A percentile compares a stretch with the other conserved stretches of the same genome.
phyloP scores from a whole-genome alignment of 257 asterid species.

The Gynochthodes officinalis region DNA sequence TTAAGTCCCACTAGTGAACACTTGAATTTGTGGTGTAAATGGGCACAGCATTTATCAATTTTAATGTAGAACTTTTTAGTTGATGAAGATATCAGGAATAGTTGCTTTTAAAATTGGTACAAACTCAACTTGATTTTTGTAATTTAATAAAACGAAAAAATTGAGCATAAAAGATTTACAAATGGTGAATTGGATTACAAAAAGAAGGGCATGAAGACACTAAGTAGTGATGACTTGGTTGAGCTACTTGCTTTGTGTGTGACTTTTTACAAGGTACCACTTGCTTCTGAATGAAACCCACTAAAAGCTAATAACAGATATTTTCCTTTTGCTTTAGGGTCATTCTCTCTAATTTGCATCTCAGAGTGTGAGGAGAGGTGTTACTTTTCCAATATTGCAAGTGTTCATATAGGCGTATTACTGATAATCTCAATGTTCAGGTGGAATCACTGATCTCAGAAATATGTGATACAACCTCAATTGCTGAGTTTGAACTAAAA shows the following conservation, averaged over 20 bases:
- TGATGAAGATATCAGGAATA: not conserved
- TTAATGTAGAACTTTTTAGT: not conserved
- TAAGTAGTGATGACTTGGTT: not conserved
- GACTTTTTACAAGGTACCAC: not conserved
- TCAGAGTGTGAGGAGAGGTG: not conserved
- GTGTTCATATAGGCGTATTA: not conserved
- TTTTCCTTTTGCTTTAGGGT: not conserved
- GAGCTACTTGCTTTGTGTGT: conserved; percentile 1
- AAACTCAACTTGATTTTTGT: not conserved
- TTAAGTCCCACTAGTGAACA: not conserved
- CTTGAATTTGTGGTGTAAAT: not conserved
- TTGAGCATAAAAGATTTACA: not conserved
- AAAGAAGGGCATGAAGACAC: not conserved
- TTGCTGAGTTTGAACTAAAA: conserved; percentile 81
- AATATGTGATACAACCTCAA: conserved; percentile 78
- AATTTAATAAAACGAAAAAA: not conserved
- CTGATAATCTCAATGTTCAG: conserved; percentile 42
- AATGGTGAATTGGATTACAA: not conserved
- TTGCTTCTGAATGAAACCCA: not conserved
- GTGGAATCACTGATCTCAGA: conserved; percentile 66
- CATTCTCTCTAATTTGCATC: not conserved
- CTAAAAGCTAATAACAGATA: not conserved
- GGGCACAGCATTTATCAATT: not conserved
- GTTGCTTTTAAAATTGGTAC: not conserved
- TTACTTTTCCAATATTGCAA: not conserved